Evolutionary conservation across 1,284 basidiomycete species (phyloP).

Genomic region (Ustilago tritici): DNA sequence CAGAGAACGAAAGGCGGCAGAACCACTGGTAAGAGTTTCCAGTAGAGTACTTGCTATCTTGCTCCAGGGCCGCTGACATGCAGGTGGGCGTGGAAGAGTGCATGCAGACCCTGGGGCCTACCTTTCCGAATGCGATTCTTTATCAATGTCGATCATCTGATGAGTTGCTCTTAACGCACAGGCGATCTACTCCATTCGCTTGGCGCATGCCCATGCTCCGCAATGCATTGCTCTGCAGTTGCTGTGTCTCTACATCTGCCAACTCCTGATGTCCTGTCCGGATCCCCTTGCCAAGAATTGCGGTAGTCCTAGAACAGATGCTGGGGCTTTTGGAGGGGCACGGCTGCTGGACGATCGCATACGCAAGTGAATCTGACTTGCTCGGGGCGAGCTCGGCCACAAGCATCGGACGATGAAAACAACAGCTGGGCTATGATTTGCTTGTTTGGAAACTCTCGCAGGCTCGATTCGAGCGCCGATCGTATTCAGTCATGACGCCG

Average conservation of each 20-base stretch:
- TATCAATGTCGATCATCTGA: neutral
- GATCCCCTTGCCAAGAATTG: neutral
- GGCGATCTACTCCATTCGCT: neutral
- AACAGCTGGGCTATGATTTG: neutral
- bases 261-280: neutral
- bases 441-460: slow-evolving; percentile 2
- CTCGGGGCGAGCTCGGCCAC: neutral
- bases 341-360: neutral
- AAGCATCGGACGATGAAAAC: neutral
- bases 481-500: neutral
- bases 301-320: neutral
- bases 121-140: neutral
- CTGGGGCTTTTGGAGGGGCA: neutral
- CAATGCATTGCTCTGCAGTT: neutral
- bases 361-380: neutral
- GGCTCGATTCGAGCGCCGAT: neutral
- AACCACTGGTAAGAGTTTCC: too few relatives aligned
- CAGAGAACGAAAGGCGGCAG: neutral
- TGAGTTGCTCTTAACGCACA: neutral
- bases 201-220: neutral
- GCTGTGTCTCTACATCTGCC: neutral
- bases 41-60: too few relatives aligned
- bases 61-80: slow-evolving; percentile 1
- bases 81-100: slow-evolving; percentile 14
- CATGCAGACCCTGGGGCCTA: neutral